Evolutionary conservation across 306 rosid genomes (phyloP).

Genomic region (Citrullus amarus): DNA sequence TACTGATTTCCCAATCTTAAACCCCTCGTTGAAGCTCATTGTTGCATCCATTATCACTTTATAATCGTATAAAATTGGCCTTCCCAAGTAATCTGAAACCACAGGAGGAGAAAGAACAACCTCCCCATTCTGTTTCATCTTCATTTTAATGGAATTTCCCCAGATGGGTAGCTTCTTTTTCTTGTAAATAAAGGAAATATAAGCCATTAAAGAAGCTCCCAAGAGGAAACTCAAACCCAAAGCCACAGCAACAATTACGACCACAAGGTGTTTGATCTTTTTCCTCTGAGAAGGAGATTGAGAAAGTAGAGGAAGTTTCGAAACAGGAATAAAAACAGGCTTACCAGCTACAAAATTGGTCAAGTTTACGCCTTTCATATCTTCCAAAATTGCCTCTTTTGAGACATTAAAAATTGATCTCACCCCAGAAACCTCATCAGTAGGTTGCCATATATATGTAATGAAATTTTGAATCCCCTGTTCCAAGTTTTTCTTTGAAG

Average conservation of each 20-base stretch:
- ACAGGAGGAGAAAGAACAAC: conserved; percentile 38
- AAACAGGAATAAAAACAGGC: conserved; percentile 47
- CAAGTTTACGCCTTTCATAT: conserved; percentile 26
- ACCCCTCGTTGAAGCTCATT: conserved; percentile 35
- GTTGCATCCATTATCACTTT: conserved; percentile 48
- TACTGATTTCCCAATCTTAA: conserved; percentile 53
- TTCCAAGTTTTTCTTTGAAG: conserved; percentile 26
- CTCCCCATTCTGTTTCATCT: conserved; percentile 15
- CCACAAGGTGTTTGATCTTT: conserved; percentile 8
- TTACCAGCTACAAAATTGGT: conserved; percentile 14
- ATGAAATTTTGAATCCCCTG: conserved; percentile 31
- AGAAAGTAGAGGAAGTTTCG: conserved; percentile 31
- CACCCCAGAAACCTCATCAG: conserved; percentile 33
- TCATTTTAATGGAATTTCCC: conserved; percentile 13
- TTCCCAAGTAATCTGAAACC: conserved; percentile 60
- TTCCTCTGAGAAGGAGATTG: conserved; percentile 20
- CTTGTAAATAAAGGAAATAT: conserved; percentile 17
- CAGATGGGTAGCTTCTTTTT: conserved; percentile 21
- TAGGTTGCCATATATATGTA: conserved; percentile 50
- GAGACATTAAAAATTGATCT: conserved; percentile 41
- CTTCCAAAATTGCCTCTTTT: conserved; percentile 15
- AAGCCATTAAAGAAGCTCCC: not conserved
- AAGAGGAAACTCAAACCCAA: conserved; percentile 21
- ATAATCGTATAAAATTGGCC: conserved; percentile 43
- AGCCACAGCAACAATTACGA: conserved; percentile 21